Conservation (phyloP, 352 stramenopile genomes). For the Pythium chondricola region DNA sequence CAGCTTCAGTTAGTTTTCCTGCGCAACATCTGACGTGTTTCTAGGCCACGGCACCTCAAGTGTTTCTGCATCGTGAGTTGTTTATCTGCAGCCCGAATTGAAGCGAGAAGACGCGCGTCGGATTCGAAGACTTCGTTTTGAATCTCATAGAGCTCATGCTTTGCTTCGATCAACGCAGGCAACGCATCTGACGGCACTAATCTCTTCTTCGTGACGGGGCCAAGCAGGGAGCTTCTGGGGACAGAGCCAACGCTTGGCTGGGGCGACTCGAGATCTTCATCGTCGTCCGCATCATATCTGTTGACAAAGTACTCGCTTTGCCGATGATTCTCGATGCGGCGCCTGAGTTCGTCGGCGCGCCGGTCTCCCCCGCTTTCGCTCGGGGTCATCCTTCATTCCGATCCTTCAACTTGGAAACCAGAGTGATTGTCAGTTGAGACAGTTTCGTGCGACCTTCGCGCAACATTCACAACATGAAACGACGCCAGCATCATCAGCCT, state of each 20-base stretch:
- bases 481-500: background rate
- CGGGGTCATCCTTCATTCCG: background rate
- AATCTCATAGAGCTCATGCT: conserved; percentile 38
- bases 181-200: conserved; percentile 13
- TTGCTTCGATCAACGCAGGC: conserved; percentile 27
- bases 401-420: background rate
- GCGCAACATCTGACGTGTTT: too few species aligned
- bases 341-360: conserved; percentile 42
- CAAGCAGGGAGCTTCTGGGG: background rate
- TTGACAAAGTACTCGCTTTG: conserved; percentile 2
- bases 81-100: conserved; percentile 41
- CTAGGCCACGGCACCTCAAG: conserved; percentile 36
- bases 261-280: background rate
- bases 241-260: background rate
- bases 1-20: too few species aligned
- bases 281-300: conserved; percentile 6
- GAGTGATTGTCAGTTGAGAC: conserved; percentile 12
- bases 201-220: background rate
- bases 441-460: conserved; percentile 29
- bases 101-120: conserved; percentile 32
- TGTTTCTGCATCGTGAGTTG: conserved; percentile 52
- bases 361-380: conserved; percentile 7
- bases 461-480: conserved; percentile 10
- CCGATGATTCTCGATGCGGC: conserved; percentile 36
- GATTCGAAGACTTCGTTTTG: conserved; percentile 50